Conservation (phyloP, 2,329 filamentous ascomycete genomes). For the Pyricularia sp. region DNA sequence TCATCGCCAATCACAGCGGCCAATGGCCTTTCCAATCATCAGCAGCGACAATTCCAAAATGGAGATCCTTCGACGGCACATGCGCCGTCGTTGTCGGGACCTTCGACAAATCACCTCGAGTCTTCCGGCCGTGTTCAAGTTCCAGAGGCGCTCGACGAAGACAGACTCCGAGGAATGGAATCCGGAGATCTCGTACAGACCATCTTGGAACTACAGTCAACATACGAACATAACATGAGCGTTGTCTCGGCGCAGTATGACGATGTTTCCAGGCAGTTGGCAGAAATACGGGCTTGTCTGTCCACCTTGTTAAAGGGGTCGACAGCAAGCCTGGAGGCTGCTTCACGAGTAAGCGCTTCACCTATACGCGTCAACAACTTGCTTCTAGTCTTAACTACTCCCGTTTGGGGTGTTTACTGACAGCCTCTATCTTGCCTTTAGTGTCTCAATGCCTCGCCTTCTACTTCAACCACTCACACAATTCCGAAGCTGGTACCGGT, state of each 20-base stretch:
- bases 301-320: constrained; percentile 13
- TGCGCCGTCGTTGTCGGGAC: constrained; percentile 1
- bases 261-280: constrained; percentile 22
- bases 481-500: neutral
- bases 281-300: constrained; percentile 21
- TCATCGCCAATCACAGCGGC: neutral
- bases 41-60: neutral
- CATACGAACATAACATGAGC: constrained; percentile 23
- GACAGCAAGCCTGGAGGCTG: constrained; percentile 20
- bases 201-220: constrained; percentile 23
- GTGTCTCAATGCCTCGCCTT: neutral
- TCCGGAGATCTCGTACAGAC: constrained; percentile 24
- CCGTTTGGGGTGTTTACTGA: neutral
- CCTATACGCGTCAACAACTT: neutral
- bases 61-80: neutral
- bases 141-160: neutral
- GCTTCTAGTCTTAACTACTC: neutral
- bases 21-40: neutral
- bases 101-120: neutral
- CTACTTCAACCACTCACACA: neutral
- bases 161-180: constrained; percentile 20
- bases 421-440: neutral
- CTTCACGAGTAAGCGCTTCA: constrained; percentile 19
- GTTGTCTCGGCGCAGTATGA: constrained; percentile 23
- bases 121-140: neutral